Evolutionary conservation across 2,329 filamentous ascomycete genomes (phyloP).

Genomic region (Macroventuria anomochaeta): DNA sequence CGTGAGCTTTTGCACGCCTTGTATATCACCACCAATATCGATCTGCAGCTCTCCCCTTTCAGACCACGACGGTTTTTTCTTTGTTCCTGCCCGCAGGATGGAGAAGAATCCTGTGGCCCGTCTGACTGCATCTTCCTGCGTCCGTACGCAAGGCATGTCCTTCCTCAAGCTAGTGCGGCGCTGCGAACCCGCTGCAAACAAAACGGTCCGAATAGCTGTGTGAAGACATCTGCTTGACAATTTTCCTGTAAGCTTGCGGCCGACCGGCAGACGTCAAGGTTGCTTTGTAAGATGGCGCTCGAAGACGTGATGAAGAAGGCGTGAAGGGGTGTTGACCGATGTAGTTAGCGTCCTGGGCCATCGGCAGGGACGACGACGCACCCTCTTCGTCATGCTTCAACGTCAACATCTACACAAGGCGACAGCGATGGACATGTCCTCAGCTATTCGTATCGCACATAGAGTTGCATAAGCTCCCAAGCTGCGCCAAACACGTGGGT

Average conservation of each 20-base stretch:
- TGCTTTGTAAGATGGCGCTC: not conserved
- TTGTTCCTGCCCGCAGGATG: not conserved
- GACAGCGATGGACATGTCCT: no score
- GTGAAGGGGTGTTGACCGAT: not conserved
- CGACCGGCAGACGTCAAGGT: not conserved
- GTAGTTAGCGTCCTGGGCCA: not conserved
- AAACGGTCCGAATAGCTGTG: not conserved
- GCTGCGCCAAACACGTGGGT: no score
- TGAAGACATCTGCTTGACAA: not conserved
- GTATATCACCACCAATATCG: not conserved
- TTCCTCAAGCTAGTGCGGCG: not conserved
- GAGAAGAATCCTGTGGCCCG: not conserved
- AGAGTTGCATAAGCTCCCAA: no score
- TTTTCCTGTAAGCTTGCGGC: not conserved
- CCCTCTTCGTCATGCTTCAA: not conserved
- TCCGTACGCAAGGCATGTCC: conserved; percentile 1
- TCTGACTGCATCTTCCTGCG: not conserved
- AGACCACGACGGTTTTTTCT: not conserved
- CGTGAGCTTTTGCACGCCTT: not conserved
- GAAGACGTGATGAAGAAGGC: conserved; percentile 1
- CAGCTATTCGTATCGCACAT: no score
- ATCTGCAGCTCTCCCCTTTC: not conserved
- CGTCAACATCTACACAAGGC: not conserved
- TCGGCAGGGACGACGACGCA: no score
- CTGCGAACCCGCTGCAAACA: not conserved